These are phyloP conservation scores for Prosopis cineraria DNA, from an alignment of 306 rosid genomes.

Conservation along the genomic window DNA sequence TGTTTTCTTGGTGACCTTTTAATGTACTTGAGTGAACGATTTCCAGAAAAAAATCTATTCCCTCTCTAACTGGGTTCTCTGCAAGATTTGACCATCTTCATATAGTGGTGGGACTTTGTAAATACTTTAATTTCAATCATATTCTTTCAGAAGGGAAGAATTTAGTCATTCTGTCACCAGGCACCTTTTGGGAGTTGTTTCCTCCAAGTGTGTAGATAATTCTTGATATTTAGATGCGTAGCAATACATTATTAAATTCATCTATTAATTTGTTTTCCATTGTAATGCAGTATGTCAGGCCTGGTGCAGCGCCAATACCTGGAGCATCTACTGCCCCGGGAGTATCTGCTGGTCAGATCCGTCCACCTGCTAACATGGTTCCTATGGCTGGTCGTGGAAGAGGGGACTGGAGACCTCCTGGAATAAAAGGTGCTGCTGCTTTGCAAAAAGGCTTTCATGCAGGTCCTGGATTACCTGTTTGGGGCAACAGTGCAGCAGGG, in stretches of 20 bases:
- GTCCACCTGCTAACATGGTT: slow-evolving; percentile 72
- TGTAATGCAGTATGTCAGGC: slow-evolving; percentile 86
- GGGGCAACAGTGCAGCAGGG: slow-evolving; percentile 82
- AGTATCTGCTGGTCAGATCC: slow-evolving; percentile 83
- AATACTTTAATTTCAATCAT: neutral
- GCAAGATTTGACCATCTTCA: neutral
- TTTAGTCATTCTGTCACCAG: slow-evolving; percentile 11
- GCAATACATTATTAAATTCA: slow-evolving; percentile 4
- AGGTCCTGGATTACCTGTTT: slow-evolving; percentile 72
- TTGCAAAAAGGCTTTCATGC: slow-evolving; percentile 83
- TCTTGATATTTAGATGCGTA: slow-evolving; percentile 12
- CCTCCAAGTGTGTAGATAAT: slow-evolving; percentile 21
- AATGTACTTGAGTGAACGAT: neutral
- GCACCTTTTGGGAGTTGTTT: slow-evolving; percentile 20
- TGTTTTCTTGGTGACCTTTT: neutral
- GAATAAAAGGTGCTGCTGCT: slow-evolving; percentile 57
- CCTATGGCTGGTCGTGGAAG: slow-evolving; percentile 83
- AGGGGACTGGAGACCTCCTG: slow-evolving; percentile 98
- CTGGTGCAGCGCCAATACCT: slow-evolving; percentile 83
- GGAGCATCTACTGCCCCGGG: slow-evolving; percentile 76
- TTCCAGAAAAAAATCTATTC: neutral
- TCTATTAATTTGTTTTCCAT: slow-evolving; percentile 27
- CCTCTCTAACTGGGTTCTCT: neutral
- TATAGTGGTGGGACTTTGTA: neutral
- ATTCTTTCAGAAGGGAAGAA: neutral